A percentile compares a stretch with the other conserved stretches of the same genome.
Evolutionary conservation across 306 rosid species (phyloP).

Genomic region (Hylodesmum podocarpum): DNA sequence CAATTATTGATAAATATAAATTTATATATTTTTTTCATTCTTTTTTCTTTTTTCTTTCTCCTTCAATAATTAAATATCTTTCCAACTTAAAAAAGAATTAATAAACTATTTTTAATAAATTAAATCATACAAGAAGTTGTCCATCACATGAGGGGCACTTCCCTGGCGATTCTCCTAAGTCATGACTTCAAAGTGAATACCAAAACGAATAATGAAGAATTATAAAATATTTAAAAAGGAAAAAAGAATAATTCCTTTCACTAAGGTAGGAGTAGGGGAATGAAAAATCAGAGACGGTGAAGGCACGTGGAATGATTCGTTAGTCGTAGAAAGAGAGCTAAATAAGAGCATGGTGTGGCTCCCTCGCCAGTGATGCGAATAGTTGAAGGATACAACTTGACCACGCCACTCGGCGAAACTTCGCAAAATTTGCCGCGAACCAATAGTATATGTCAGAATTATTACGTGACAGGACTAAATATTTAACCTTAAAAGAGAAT

Average conservation of each 20-base stretch:
- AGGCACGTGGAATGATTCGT: background rate
- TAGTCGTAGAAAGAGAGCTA: background rate
- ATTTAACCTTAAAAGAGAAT: no score
- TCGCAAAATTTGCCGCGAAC: background rate
- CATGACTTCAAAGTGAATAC: background rate
- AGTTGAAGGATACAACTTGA: constrained; percentile 18
- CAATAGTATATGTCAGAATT: background rate
- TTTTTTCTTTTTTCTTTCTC: no score
- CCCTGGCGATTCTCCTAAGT: background rate
- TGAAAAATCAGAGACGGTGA: background rate
- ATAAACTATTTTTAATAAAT: no score
- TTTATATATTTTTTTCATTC: no score
- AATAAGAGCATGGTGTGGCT: background rate
- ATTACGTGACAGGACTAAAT: background rate
- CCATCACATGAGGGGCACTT: no score
- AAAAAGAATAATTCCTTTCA: background rate
- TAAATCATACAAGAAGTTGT: no score
- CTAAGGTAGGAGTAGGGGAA: background rate
- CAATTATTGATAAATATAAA: no score
- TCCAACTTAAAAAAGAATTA: no score
- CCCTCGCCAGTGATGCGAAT: background rate
- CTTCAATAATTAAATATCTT: no score
- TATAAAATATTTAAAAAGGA: no score
- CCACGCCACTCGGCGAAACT: constrained; percentile 17
- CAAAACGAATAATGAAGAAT: background rate